phyloP scores from a whole-genome alignment of 495 filamentous ascomycete species.

The Monascus purpureus region DNA sequence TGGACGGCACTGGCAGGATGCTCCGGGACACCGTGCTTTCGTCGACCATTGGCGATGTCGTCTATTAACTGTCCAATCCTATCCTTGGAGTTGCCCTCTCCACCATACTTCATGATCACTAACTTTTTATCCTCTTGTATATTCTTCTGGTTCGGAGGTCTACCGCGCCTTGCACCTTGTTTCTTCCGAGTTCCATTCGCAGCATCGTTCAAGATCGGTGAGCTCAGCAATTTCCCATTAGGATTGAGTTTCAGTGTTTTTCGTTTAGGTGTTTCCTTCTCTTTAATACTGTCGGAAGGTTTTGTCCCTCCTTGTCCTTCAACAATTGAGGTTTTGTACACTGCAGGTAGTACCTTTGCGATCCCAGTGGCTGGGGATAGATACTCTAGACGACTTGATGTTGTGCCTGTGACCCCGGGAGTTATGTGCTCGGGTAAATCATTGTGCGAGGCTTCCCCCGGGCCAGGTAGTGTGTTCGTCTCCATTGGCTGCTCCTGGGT shows the following conservation, averaged over 20 bases:
- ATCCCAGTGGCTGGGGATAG: too few species aligned
- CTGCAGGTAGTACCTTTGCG: too few species aligned
- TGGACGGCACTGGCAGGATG: slow-evolving; percentile 2
- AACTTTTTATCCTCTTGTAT: slow-evolving; percentile 13
- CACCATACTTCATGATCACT: slow-evolving; percentile 33
- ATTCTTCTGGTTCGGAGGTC: slow-evolving; percentile 6
- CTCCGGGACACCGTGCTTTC: slow-evolving; percentile 2
- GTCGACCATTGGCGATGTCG: slow-evolving; percentile 28
- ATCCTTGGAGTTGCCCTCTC: slow-evolving; percentile 6
- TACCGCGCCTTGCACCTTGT: slow-evolving; percentile 11
- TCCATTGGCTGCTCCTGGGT: neutral
- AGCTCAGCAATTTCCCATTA: slow-evolving; percentile 44
- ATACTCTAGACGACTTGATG: too few species aligned
- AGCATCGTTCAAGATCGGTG: slow-evolving; percentile 21
- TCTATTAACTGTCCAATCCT: slow-evolving; percentile 34
- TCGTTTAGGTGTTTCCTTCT: slow-evolving; percentile 10
- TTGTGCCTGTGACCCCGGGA: too few species aligned
- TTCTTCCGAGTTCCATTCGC: slow-evolving; percentile 13
- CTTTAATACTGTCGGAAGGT: too few species aligned
- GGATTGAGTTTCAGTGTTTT: slow-evolving; percentile 40
- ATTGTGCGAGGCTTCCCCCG: neutral
- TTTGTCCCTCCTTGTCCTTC: too few species aligned
- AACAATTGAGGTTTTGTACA: too few species aligned
- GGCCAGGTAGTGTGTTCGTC: neutral
- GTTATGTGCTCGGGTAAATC: too few species aligned